Conservation (phyloP, 345 rosid species). For the Eucalyptus caleyi region DNA sequence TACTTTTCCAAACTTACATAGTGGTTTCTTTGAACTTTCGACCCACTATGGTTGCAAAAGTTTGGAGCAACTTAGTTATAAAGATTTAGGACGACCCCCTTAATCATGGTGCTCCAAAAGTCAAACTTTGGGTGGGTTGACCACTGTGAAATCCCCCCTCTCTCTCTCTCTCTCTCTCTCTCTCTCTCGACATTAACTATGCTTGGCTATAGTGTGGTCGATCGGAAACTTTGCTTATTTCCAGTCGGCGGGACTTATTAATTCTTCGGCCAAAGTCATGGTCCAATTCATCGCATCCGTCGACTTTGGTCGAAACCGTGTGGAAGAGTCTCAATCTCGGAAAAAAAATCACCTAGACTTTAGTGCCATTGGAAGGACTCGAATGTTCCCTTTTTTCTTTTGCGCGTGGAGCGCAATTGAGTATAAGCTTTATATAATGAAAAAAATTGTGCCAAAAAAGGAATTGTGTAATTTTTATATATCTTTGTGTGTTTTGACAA, state of each 20-base stretch:
- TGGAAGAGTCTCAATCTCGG: not conserved
- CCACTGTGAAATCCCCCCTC: not conserved
- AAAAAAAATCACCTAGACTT: not conserved
- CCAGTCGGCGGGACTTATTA: not conserved
- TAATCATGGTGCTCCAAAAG: not conserved
- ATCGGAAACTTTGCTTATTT: not conserved
- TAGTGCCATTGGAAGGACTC: not conserved
- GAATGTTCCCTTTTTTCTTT: not conserved
- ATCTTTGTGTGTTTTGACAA: not conserved
- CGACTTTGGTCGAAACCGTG: not conserved
- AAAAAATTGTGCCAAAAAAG: too few species aligned
- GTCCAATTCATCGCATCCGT: not conserved
- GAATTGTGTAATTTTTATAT: not conserved
- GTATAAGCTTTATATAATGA: not conserved
- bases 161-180: not conserved
- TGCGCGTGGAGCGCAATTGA: not conserved
- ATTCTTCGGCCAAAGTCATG: not conserved
- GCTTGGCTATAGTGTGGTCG: not conserved
- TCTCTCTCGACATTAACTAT: not conserved
- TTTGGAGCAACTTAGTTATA: not conserved
- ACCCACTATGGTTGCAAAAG: not conserved
- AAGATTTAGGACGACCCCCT: not conserved
- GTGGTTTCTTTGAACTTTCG: not conserved
- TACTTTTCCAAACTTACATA: not conserved
- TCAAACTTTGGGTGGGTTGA: not conserved